Evolutionary conservation across 2,329 filamentous ascomycete species (phyloP).

Genomic region (Neofusicoccum sp.): DNA sequence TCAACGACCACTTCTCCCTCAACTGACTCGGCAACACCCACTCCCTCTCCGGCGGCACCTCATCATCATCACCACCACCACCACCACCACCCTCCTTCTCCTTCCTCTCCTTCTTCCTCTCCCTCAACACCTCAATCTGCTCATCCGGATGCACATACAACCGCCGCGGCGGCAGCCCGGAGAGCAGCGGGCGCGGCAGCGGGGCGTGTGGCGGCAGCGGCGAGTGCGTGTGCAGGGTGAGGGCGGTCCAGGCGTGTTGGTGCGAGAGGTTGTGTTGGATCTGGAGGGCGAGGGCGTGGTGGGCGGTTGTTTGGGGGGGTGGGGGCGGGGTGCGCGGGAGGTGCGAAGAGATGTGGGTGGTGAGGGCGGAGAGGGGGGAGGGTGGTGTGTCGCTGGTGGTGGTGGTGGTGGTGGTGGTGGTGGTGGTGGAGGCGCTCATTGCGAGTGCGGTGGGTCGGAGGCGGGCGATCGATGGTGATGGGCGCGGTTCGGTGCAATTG

Average conservation of each 20-base stretch:
- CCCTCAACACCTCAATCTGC: slow-evolving; percentile 69
- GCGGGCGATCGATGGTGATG: too few relatives aligned
- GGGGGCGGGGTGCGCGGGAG: slow-evolving; percentile 20
- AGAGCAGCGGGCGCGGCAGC: slow-evolving; percentile 63
- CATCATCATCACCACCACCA: neutral
- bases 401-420: neutral
- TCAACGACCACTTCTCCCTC: slow-evolving; percentile 69
- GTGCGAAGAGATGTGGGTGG: slow-evolving; percentile 36
- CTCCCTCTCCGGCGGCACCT: slow-evolving; percentile 53
- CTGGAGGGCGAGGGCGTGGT: slow-evolving; percentile 54
- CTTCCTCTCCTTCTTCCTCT: slow-evolving; percentile 44
- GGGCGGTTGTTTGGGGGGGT: slow-evolving; percentile 22
- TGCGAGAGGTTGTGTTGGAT: slow-evolving; percentile 70
- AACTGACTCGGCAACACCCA: slow-evolving; percentile 76
- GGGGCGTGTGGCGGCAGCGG: slow-evolving; percentile 34
- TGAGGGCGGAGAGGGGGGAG: slow-evolving; percentile 38
- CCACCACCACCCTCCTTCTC: neutral
- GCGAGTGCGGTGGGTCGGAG: neutral
- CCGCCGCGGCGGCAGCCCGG: slow-evolving; percentile 68
- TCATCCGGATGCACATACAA: slow-evolving; percentile 81
- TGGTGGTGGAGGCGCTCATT: neutral
- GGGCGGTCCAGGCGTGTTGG: slow-evolving; percentile 71
- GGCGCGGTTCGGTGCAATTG: too few relatives aligned
- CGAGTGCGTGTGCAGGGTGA: slow-evolving; percentile 55
- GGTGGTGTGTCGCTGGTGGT: neutral